Evolutionary conservation across 2,329 filamentous ascomycete genomes (phyloP).

Genomic region (Aureobasidium subglaciale): DNA sequence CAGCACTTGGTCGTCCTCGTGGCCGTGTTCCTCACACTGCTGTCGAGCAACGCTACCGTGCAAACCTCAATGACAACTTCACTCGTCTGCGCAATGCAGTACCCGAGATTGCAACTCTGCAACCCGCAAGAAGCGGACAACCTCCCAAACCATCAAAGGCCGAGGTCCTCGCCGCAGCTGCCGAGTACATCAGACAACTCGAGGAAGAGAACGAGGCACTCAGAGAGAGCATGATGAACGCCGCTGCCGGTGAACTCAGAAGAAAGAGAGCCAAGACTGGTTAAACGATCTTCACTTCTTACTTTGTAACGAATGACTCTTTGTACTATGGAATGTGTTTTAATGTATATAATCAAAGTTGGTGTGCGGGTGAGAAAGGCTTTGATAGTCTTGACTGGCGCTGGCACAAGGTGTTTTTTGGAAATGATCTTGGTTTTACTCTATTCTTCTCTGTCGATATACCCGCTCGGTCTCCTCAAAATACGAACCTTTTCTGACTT

Average conservation of each 20-base stretch:
- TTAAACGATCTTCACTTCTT: not conserved
- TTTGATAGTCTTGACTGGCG: not conserved
- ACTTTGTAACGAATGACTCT: not conserved
- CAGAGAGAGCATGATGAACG: not conserved
- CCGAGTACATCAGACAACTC: slow-evolving; percentile 12
- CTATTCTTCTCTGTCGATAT: not conserved
- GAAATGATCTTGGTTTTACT: not conserved
- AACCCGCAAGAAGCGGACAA: slow-evolving; percentile 6
- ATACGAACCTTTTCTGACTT: not conserved
- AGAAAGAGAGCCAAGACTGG: slow-evolving; percentile 6
- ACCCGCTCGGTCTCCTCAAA: not conserved
- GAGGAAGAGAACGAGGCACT: slow-evolving; percentile 13
- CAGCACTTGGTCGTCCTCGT: not conserved
- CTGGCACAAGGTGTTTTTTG: not conserved
- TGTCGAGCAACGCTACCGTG: slow-evolving; percentile 14
- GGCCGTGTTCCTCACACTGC: not conserved
- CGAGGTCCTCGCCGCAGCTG: slow-evolving; percentile 4
- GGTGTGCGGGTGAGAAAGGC: not conserved
- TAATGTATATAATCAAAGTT: not conserved
- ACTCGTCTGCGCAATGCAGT: not conserved
- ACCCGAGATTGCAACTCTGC: not conserved
- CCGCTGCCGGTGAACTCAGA: not conserved
- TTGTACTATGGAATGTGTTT: not conserved
- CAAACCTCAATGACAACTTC: slow-evolving; percentile 6
- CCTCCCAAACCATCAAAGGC: slow-evolving; percentile 7